phyloP scores from a whole-genome alignment of 2,329 filamentous ascomycete species.

The Monosporascus sp. region DNA sequence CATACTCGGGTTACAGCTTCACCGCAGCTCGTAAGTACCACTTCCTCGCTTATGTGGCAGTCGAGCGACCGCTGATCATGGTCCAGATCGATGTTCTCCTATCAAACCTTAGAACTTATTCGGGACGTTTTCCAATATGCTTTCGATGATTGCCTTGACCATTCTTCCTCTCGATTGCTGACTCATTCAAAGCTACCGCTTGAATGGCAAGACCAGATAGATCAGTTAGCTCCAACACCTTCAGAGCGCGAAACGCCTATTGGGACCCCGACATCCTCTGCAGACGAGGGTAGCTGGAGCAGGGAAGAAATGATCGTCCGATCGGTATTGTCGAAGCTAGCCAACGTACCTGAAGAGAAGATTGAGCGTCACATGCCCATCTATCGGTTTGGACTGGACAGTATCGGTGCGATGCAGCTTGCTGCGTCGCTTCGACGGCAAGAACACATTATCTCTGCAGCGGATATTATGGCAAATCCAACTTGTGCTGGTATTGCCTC shows the following conservation, averaged over 20 bases:
- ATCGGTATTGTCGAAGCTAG: conserved; percentile 52
- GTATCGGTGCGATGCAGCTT: conserved; percentile 79
- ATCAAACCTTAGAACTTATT: conserved; percentile 14
- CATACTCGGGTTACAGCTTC: conserved; percentile 52
- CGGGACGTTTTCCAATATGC: conserved; percentile 21
- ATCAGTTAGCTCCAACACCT: conserved; percentile 16
- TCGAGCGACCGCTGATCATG: conserved; percentile 6
- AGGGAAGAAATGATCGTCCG: conserved; percentile 48
- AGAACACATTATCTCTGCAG: conserved; percentile 55
- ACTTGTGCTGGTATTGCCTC: conserved; percentile 33
- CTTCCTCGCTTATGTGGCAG: neutral
- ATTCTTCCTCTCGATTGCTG: conserved; percentile 23
- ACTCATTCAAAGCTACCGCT: conserved; percentile 11
- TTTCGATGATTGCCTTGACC: conserved; percentile 20
- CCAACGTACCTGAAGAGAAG: conserved; percentile 39
- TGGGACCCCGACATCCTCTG: conserved; percentile 1
- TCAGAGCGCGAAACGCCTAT: neutral
- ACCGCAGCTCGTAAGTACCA: conserved; percentile 48
- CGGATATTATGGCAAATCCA: conserved; percentile 66
- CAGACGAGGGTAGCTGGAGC: conserved; percentile 15
- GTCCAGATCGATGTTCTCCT: conserved; percentile 18
- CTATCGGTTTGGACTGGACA: conserved; percentile 85
- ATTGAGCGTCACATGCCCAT: conserved; percentile 65
- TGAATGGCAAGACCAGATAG: conserved; percentile 11
- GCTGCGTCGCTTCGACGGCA: conserved; percentile 59